Conservation (phyloP, 345 rosid genomes). For the Garcia nutans region DNA sequence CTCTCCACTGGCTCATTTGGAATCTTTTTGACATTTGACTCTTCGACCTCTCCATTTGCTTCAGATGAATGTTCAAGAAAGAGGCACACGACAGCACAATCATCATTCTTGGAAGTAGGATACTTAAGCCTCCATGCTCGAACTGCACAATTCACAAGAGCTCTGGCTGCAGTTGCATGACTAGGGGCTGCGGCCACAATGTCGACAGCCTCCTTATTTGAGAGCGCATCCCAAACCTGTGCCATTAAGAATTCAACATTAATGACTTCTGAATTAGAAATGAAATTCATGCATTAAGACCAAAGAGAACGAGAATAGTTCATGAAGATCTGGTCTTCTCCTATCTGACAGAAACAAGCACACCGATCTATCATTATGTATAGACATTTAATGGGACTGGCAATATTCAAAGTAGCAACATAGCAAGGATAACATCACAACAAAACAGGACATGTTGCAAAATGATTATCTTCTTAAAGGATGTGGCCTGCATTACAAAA, state of each 20-base stretch:
- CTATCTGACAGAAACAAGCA: background rate
- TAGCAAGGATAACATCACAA: background rate
- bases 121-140: conserved; percentile 93
- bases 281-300: background rate
- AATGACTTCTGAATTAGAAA: background rate
- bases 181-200: conserved; percentile 85
- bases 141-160: conserved; percentile 86
- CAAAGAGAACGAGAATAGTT: too few species aligned
- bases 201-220: conserved; percentile 89
- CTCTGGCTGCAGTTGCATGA: conserved; percentile 77
- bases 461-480: background rate
- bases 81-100: conserved; percentile 89
- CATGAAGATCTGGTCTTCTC: background rate
- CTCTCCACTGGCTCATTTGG: conserved; percentile 21
- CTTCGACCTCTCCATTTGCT: conserved; percentile 24
- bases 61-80: conserved; percentile 55
- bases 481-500: background rate
- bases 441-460: background rate
- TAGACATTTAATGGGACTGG: background rate
- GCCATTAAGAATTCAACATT: background rate
- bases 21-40: conserved; percentile 15
- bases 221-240: conserved; percentile 95
- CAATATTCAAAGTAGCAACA: background rate
- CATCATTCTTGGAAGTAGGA: conserved; percentile 93
- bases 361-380: background rate